Percentiles rank a stretch among this genome's conserved stretches.
phyloP scores from a whole-genome alignment of 768 basidiomycete genomes.

The Pleurotus citrinopileatus region DNA sequence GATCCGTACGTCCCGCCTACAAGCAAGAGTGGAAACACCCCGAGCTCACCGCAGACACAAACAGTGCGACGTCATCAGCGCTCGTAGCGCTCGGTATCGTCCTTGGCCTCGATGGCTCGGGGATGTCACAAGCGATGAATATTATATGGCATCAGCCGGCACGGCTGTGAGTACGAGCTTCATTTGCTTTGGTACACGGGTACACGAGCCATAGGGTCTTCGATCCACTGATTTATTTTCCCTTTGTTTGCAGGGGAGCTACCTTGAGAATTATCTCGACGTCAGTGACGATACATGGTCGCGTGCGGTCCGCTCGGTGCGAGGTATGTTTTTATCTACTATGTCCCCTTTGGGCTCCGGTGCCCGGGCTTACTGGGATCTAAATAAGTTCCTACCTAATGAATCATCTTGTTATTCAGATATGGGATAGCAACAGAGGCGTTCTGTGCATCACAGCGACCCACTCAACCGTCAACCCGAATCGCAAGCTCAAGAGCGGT shows the following conservation, averaged over 20 bases:
- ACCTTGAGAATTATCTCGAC: constrained; percentile 39
- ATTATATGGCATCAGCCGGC: constrained; percentile 48
- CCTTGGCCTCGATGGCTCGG: constrained; percentile 39
- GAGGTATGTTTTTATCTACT: constrained; percentile 32
- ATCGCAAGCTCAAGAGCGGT: neutral
- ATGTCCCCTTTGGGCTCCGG: no score
- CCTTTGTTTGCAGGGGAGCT: constrained; percentile 29
- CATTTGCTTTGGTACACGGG: no score
- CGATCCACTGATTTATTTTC: constrained; percentile 20
- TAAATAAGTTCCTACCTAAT: no score
- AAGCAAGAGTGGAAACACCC: neutral
- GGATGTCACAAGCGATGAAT: constrained; percentile 50
- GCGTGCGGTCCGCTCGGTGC: constrained; percentile 39
- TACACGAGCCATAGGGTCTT: no score
- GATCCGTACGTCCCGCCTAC: constrained; percentile 40
- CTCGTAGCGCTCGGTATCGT: constrained; percentile 39
- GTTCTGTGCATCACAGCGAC: constrained; percentile 1
- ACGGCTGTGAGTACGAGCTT: constrained; percentile 31
- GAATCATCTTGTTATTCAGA: neutral
- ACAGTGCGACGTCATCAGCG: constrained; percentile 42
- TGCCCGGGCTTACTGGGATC: no score
- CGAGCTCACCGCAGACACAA: neutral
- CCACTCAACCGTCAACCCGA: constrained; percentile 5
- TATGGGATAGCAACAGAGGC: constrained; percentile 1
- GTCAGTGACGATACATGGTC: constrained; percentile 38